Evolutionary conservation across 345 rosid genomes (phyloP), one percentile per base, ranked within the genome.

Genomic region (Salix caprea): DNA sequence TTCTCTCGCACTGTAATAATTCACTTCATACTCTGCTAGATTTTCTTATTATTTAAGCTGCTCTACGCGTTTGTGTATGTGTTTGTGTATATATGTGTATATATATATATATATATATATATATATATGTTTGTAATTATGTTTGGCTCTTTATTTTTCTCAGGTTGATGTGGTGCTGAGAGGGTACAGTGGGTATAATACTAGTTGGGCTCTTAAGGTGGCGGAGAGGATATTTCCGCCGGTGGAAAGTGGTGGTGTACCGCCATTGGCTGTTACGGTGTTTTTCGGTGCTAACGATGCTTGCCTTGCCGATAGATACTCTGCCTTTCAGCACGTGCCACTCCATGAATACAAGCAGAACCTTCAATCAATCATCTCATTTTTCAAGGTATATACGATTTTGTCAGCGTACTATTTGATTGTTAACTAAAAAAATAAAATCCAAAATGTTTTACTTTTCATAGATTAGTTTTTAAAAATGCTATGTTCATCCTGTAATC

Each of bases 211-310:
- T 14, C 58, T 88, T 48, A 90, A 85, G 87, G 93, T 86, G 73
- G 50, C 78, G 67, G 90, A 86, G 68, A 89, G 74, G 81, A 90
- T 87, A 9, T 90, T 95, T 21, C 91, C 89, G 72, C 73, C 80
- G 64, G 87, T 6, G 46, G 85, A 18, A 5, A 77, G 54, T 65
- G 77, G 83, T 23, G 69, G 70, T 39, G 70, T 36, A 21, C 87
- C 90, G 40, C 56, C 76, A 7, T 36, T 87, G 46, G 99, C 93
- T 1, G 90, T 91, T 40, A 87, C 97, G 24, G 87, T 95, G 69
- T 93, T 95, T 79, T 92, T 94, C 70, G 98, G 98, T 66, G 98
- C 98, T 4, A 94, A 94, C 54, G 98, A 94, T 79, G 98, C 96
- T 68, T 90, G 94, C 81, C 86, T 91, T 70, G 87, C 91, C 26